A percentile compares a stretch with the other conserved stretches of the same genome.
phyloP scores from a whole-genome alignment of 1,139 yeast genomes.

The Candida glucosophila region DNA sequence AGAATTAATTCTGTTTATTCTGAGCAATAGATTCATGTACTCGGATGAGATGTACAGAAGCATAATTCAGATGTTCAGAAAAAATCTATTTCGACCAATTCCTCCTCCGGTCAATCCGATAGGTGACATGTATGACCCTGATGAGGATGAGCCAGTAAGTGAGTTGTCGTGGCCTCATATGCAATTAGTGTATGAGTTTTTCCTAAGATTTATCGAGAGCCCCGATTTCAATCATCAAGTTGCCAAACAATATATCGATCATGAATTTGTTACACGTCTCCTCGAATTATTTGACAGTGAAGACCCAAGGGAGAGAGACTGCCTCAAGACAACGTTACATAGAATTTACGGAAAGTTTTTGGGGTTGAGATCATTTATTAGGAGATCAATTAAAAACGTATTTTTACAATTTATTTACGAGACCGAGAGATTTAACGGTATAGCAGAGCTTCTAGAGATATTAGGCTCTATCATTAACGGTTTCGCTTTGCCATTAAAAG shows the following conservation, averaged over 20 bases:
- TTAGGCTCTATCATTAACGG: slow-evolving; percentile 96
- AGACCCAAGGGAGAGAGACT: slow-evolving; percentile 93
- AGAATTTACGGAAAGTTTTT: slow-evolving; percentile 93
- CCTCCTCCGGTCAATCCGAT: slow-evolving; percentile 98
- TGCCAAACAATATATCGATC: slow-evolving; percentile 92
- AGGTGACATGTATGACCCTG: slow-evolving; percentile 95
- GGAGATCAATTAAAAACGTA: slow-evolving; percentile 87
- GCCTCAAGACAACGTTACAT: slow-evolving; percentile 88
- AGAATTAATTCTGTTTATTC: slow-evolving; percentile 82
- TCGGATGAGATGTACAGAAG: slow-evolving; percentile 87
- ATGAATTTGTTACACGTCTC: slow-evolving; percentile 70
- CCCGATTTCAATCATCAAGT: slow-evolving; percentile 91
- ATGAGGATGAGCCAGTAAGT: slow-evolving; percentile 95
- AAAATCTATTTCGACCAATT: slow-evolving; percentile 85
- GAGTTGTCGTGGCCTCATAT: slow-evolving; percentile 99
- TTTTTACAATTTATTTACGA: slow-evolving; percentile 91
- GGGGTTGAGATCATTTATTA: slow-evolving; percentile 80
- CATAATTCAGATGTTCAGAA: slow-evolving; percentile 84
- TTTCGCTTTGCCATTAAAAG: slow-evolving; percentile 93
- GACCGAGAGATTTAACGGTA: slow-evolving; percentile 92
- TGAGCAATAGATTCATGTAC: slow-evolving; percentile 71
- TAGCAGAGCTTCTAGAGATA: slow-evolving; percentile 89
- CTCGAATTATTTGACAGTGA: slow-evolving; percentile 91
- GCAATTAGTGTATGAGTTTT: slow-evolving; percentile 94
- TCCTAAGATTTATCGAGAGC: slow-evolving; percentile 83